These are phyloP conservation scores for Boletus rufocinnamomeus DNA, from an alignment of 768 basidiomycete species.

Conservation along the genomic window DNA sequence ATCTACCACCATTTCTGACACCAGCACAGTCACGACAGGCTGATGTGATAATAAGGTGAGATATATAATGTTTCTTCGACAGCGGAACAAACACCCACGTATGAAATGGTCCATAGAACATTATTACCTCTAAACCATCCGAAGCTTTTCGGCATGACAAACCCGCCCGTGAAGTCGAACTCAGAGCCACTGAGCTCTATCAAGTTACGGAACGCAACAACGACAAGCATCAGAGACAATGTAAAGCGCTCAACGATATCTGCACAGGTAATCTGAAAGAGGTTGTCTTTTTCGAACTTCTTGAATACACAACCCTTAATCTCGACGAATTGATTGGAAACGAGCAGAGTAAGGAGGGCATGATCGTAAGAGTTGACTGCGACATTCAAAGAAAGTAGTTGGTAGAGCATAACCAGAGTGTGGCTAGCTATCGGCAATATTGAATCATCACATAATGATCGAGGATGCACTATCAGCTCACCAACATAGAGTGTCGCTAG, in stretches of 20 bases:
- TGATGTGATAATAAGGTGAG: constrained; percentile 33
- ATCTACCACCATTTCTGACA: constrained; percentile 93
- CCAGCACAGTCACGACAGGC: constrained; percentile 90
- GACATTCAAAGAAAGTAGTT: constrained; percentile 92
- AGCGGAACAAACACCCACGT: constrained; percentile 52
- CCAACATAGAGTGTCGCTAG: constrained; percentile 84
- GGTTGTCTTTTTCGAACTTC: constrained; percentile 97
- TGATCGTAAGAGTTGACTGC: constrained; percentile 99
- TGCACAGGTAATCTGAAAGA: constrained; percentile 98
- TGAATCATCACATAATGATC: neutral
- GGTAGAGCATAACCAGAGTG: constrained; percentile 93
- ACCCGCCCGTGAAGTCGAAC: constrained; percentile 71
- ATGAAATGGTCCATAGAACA: constrained; percentile 85
- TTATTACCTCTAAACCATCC: constrained; percentile 82
- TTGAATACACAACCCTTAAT: constrained; percentile 99
- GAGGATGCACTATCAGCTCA: constrained; percentile 37
- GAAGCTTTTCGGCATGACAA: constrained; percentile 78
- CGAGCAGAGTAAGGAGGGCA: constrained; percentile 86
- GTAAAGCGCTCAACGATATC: constrained; percentile 99
- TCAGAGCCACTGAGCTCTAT: constrained; percentile 93
- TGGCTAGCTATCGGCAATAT: constrained; percentile 63
- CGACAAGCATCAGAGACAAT: constrained; percentile 83
- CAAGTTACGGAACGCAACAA: constrained; percentile 92
- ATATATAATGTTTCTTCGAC: neutral
- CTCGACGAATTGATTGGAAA: constrained; percentile 99